Conservation (phyloP, 345 rosid genomes). For the Bruguiera parviflora region DNA sequence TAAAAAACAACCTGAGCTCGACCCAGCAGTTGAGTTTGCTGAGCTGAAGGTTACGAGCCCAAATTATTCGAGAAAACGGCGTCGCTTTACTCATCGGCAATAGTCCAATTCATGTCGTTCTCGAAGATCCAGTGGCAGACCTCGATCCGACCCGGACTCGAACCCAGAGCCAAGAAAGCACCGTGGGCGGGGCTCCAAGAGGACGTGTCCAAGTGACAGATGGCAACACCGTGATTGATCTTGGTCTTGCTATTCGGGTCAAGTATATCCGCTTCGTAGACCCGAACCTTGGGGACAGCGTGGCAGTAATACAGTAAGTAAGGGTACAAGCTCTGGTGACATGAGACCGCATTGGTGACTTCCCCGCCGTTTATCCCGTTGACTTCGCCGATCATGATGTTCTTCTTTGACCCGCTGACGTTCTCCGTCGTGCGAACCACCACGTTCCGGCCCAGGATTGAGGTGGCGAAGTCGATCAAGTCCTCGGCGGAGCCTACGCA, state of each 20-base stretch:
- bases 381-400: conserved; percentile 55
- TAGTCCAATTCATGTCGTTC: conserved; percentile 67
- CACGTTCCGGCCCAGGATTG: conserved; percentile 48
- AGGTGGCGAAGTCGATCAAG: conserved; percentile 74
- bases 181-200: conserved; percentile 70
- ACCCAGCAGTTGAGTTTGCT: background rate
- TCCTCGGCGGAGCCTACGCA: conserved; percentile 83
- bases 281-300: conserved; percentile 78
- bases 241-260: conserved; percentile 39
- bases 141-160: conserved; percentile 65
- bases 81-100: conserved; percentile 20
- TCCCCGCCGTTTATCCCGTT: conserved; percentile 57
- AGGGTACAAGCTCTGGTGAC: conserved; percentile 83
- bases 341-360: conserved; percentile 67
- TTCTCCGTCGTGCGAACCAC: conserved; percentile 57
- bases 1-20: background rate
- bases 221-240: conserved; percentile 67
- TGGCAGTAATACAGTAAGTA: conserved; percentile 77
- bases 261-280: conserved; percentile 61
- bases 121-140: conserved; percentile 83
- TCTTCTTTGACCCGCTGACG: conserved; percentile 44
- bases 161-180: conserved; percentile 66
- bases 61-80: background rate
- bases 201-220: conserved; percentile 79
- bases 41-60: background rate